phyloP scores from a whole-genome alignment of 352 stramenopile species.

The Phytophthora pinifolia region DNA sequence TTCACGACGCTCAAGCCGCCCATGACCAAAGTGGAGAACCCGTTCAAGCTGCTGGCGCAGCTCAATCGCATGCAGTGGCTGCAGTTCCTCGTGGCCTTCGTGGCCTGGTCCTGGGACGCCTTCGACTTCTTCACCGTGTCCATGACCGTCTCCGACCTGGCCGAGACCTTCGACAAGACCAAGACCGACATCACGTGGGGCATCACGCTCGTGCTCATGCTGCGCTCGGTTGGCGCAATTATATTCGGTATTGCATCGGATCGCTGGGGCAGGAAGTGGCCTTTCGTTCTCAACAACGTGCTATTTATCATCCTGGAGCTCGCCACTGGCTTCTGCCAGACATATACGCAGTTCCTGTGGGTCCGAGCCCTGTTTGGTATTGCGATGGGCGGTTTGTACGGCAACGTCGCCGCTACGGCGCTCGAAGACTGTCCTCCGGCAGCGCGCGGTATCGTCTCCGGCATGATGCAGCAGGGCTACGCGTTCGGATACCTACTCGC shows the following conservation, averaged over 20 bases:
- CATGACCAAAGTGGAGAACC: conserved; percentile 34
- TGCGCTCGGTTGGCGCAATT: conserved; percentile 43
- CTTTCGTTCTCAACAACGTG: conserved; percentile 46
- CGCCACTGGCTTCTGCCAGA: conserved; percentile 42
- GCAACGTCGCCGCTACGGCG: conserved; percentile 44
- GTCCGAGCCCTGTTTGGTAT: conserved; percentile 40
- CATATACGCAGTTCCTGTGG: conserved; percentile 39
- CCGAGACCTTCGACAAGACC: conserved; percentile 41
- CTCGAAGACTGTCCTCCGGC: conserved; percentile 43
- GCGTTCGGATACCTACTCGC: conserved; percentile 46
- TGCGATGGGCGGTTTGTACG: conserved; percentile 55
- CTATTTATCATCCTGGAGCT: conserved; percentile 47
- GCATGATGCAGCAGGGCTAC: conserved; percentile 59
- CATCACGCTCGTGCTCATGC: conserved; percentile 57
- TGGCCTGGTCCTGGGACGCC: conserved; percentile 50
- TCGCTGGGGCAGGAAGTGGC: conserved; percentile 46
- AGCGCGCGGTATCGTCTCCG: conserved; percentile 49
- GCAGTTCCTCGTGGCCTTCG: conserved; percentile 39
- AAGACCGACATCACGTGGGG: conserved; percentile 59
- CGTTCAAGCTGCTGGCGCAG: conserved; percentile 23
- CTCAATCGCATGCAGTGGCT: conserved; percentile 47
- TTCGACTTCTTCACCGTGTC: conserved; percentile 68
- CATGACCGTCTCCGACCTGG: conserved; percentile 51
- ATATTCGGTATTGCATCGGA: conserved; percentile 47
- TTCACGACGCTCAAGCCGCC: conserved; percentile 45